phyloP scores from a whole-genome alignment of 2,329 filamentous ascomycete genomes.

The Gliomastix tumulicola region DNA sequence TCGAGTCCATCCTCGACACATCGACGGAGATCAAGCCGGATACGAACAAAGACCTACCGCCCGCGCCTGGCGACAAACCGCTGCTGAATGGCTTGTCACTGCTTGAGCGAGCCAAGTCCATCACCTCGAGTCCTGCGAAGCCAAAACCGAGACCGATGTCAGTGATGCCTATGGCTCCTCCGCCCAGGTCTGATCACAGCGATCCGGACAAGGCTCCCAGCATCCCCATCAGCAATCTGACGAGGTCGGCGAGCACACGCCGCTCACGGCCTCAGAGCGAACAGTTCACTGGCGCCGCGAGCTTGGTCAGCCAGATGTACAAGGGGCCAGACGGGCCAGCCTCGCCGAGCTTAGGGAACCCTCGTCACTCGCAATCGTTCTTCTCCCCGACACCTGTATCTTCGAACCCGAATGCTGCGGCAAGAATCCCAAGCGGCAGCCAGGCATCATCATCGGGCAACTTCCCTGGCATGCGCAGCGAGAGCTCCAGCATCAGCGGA shows the following conservation, averaged over 20 bases:
- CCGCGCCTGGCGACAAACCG: slow-evolving; percentile 44
- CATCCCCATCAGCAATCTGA: slow-evolving; percentile 60
- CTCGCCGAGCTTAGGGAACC: slow-evolving; percentile 50
- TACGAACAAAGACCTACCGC: slow-evolving; percentile 78
- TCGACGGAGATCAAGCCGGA: slow-evolving; percentile 52
- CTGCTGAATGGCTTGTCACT: slow-evolving; percentile 36
- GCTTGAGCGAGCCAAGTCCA: slow-evolving; percentile 55
- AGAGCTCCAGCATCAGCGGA: slow-evolving; percentile 58
- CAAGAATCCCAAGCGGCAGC: slow-evolving; percentile 44
- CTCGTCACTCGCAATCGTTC: slow-evolving; percentile 57
- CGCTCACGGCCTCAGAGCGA: slow-evolving; percentile 55
- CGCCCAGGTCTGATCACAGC: slow-evolving; percentile 35
- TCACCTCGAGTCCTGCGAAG: slow-evolving; percentile 41
- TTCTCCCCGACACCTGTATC: slow-evolving; percentile 43
- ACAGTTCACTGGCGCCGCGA: slow-evolving; percentile 57
- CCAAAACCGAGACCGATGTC: slow-evolving; percentile 50
- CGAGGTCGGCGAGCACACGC: slow-evolving; percentile 46
- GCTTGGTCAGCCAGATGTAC: slow-evolving; percentile 86
- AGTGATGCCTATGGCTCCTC: slow-evolving; percentile 35
- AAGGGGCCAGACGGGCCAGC: slow-evolving; percentile 57
- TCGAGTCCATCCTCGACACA: slow-evolving; percentile 86
- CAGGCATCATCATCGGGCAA: slow-evolving; percentile 45
- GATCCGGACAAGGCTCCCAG: slow-evolving; percentile 71
- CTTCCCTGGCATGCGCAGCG: slow-evolving; percentile 65
- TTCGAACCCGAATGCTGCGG: slow-evolving; percentile 42